Evolutionary conservation across 1,139 yeast species (phyloP).

Genomic region (Yamadazyma jaroonii): DNA sequence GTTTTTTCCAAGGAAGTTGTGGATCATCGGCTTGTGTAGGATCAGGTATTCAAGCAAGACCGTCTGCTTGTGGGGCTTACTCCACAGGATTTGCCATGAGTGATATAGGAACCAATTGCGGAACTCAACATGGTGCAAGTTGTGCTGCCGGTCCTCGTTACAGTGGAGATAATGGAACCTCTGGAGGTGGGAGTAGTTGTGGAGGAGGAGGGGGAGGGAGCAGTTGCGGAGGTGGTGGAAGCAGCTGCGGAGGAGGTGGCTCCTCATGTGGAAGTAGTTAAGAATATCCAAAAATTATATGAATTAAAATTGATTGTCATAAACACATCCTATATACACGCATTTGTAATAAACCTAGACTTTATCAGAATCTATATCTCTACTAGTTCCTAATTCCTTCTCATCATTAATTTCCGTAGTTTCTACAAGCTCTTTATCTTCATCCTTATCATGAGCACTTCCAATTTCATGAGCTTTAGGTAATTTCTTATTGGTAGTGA

Average conservation of each 20-base stretch:
- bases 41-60: background rate
- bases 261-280: no score
- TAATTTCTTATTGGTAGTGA: slow-evolving; percentile 28
- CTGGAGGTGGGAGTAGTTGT: background rate
- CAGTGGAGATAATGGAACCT: background rate
- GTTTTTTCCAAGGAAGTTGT: background rate
- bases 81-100: no score
- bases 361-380: no score
- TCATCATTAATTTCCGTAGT: no score
- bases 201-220: background rate
- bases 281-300: no score
- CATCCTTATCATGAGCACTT: background rate
- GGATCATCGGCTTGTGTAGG: background rate
- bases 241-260: no score
- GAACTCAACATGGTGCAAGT: background rate
- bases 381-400: no score
- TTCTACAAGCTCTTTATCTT: no score
- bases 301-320: no score
- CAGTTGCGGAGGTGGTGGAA: background rate
- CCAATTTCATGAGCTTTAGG: slow-evolving; percentile 17
- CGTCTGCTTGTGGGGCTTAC: background rate
- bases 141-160: background rate
- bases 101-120: no score
- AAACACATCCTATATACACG: no score
- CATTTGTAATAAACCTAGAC: no score